Base-by-base conservation (phyloP, 2,329 filamentous ascomycete species). In the Ophiocordyceps camponoti-leonardi region DNA sequence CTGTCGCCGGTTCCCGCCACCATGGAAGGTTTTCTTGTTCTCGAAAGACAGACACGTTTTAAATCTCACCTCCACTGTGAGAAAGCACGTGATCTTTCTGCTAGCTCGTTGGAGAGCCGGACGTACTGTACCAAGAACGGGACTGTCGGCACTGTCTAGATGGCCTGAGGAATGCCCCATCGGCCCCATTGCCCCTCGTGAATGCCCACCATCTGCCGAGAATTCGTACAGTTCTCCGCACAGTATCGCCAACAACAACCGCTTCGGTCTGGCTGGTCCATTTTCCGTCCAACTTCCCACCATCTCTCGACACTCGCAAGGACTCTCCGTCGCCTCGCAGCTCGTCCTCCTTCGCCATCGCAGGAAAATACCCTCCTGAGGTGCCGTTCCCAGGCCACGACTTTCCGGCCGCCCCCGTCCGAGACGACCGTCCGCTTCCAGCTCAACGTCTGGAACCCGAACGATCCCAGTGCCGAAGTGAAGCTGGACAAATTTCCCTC, bases 401-500 rank as follows among this genome's bases (percentile, higher is more conserved):
- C 26, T 11, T 28, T 28, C 26, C 10, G 11, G 22, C 22, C 22
- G 6, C 22, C 10, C n/a, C 35, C 18, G 18, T 11, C 6, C 35
- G 35, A 39, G 35, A 18, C 35, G n/a, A 39, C 6, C 6, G n/a
- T 10, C 26, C 26, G 6, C 26, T 28, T 28, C 35, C 35, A 7
- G 35, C 6, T 19, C 33, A 10, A 37, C 33, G 6, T 35, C 13
- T 35, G 31, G 13, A 35, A 14, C 10, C 7, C 23, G 7, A 28
- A 8, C 26, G 26, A 28, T 16, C n/a, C 31, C n/a, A n/a, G 31
- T 16, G 13, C 35, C 16, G 35, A 39, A 44, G 42, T 47, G 55
- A 58, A 55, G 48, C 58, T 59, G 53, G 58, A 56, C 49, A 43
- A 2, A n/a, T 12, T 48, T 44, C 52, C 53, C 53, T 49, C 50